These are phyloP conservation scores for Pseudogymnoascus sp. DNA, from an alignment of 2,329 filamentous ascomycete genomes.

Conservation along the genomic window DNA sequence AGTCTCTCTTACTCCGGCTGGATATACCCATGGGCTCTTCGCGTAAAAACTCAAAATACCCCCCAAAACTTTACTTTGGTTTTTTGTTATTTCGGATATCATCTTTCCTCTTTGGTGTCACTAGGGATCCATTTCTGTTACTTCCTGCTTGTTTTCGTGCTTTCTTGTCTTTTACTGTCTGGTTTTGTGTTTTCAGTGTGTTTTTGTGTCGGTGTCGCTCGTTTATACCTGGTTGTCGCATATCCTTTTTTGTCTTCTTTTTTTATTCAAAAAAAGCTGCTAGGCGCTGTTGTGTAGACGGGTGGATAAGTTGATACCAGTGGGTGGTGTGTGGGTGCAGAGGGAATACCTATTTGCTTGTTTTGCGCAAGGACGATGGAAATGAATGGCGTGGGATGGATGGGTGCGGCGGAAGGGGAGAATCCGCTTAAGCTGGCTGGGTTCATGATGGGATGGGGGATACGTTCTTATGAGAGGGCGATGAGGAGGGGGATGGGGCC, in stretches of 20 bases:
- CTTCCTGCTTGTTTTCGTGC: not conserved
- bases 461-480: slow-evolving; percentile 6
- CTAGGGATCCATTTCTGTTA: not conserved
- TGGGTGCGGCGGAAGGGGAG: not conserved
- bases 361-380: slow-evolving; percentile 6
- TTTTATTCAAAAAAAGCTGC: not conserved
- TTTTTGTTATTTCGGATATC: slow-evolving; percentile 7
- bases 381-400: not conserved
- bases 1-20: slow-evolving; percentile 6
- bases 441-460: not conserved
- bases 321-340: not conserved
- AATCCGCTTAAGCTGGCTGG: not conserved
- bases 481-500: not conserved
- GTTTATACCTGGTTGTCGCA: not conserved
- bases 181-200: not conserved
- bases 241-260: not conserved
- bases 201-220: not conserved
- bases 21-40: slow-evolving; percentile 9
- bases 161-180: not conserved
- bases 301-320: slow-evolving; percentile 3
- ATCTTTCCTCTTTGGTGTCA: not conserved
- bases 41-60: slow-evolving; percentile 7
- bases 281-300: not conserved
- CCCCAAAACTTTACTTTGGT: not conserved
- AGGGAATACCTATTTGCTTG: slow-evolving; percentile 8